phyloP scores from a whole-genome alignment of 73 alveolate genomes.

The Paramecium biaurelia region DNA sequence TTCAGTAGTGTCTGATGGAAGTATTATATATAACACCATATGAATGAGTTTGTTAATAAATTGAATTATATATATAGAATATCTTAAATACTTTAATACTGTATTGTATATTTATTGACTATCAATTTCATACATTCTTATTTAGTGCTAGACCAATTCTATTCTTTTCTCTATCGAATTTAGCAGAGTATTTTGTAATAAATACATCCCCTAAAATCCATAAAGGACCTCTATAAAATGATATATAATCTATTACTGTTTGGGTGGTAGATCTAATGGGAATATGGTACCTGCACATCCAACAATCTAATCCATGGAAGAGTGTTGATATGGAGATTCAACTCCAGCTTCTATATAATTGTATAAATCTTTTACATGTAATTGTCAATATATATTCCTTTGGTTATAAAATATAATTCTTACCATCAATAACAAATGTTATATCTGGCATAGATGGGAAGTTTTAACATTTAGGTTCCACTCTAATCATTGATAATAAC shows the following conservation, averaged over 20 bases:
- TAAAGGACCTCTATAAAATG: slow-evolving; percentile 39
- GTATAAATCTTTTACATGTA: neutral
- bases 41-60: too few relatives aligned
- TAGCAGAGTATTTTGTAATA: slow-evolving; percentile 72
- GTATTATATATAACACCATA: too few relatives aligned
- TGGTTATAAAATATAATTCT: slow-evolving; percentile 44
- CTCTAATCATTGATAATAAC: slow-evolving; percentile 46
- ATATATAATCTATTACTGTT: neutral
- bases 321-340: slow-evolving; percentile 44
- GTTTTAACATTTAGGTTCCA: slow-evolving; percentile 36
- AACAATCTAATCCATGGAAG: slow-evolving; percentile 14
- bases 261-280: slow-evolving; percentile 8
- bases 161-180: slow-evolving; percentile 76
- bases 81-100: neutral
- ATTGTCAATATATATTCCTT: slow-evolving; percentile 63
- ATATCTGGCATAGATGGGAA: slow-evolving; percentile 42
- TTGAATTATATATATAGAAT: neutral
- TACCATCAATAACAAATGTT: slow-evolving; percentile 65
- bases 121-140: neutral
- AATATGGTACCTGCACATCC: slow-evolving; percentile 42
- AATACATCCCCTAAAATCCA: slow-evolving; percentile 74
- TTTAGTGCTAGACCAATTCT: slow-evolving; percentile 73
- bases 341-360: neutral
- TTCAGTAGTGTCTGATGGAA: too few relatives aligned
- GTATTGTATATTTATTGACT: neutral